Evolutionary conservation across 371 early-diverging fungal species (phyloP).

Genomic region (Rhizopus delemar): DNA sequence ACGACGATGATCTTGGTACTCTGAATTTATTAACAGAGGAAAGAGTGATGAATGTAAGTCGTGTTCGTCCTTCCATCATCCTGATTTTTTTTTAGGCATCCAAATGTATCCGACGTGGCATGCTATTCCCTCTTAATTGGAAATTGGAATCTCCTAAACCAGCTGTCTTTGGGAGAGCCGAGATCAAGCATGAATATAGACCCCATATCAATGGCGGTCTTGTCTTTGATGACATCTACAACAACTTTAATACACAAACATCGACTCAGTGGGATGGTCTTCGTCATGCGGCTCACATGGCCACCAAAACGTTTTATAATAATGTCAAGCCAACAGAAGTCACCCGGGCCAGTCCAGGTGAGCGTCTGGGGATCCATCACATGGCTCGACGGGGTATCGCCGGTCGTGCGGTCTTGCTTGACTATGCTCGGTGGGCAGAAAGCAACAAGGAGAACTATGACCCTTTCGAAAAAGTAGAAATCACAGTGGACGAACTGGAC

Average conservation of each 20-base stretch:
- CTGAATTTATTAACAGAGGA: too few relatives aligned
- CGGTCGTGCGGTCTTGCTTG: conserved; percentile 46
- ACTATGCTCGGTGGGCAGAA: conserved; percentile 44
- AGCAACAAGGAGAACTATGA: conserved; percentile 27
- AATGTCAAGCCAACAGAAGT: conserved; percentile 27
- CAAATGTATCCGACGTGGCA: conserved; percentile 25
- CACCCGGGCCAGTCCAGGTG: conserved; percentile 11
- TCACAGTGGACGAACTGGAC: conserved; percentile 39
- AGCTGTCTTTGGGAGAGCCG: conserved; percentile 31
- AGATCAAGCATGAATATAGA: conserved; percentile 24
- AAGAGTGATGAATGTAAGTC: too few relatives aligned
- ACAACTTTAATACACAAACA: conserved; percentile 42
- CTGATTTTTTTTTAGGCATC: conserved; percentile 21
- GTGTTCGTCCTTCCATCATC: not conserved
- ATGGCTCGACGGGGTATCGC: conserved; percentile 49
- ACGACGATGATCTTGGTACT: too few relatives aligned
- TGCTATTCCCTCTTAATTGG: conserved; percentile 45
- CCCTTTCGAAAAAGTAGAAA: conserved; percentile 33
- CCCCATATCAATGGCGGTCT: conserved; percentile 14
- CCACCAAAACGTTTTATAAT: conserved; percentile 33
- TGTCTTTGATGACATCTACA: conserved; percentile 41
- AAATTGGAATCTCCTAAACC: conserved; percentile 32
- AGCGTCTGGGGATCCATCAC: conserved; percentile 44
- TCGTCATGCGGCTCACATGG: conserved; percentile 32
- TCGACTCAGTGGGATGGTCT: conserved; percentile 52